Evolutionary conservation across 164 flowering plant species (phyloP), one percentile per base, ranked within the genome.

Genomic region (Vitis labrusca): DNA sequence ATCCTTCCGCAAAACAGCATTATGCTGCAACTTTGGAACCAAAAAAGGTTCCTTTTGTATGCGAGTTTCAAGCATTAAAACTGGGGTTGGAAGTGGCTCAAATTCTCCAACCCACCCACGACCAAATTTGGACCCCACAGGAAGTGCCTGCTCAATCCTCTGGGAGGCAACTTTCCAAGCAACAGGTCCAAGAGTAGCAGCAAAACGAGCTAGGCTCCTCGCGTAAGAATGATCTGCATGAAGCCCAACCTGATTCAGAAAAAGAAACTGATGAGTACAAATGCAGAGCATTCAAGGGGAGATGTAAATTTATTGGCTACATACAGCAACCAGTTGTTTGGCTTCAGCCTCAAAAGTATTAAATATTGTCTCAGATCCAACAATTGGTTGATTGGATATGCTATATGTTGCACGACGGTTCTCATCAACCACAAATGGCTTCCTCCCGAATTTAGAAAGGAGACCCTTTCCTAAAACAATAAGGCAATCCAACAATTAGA

Each of bases 91-190:
- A 74, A 85, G 89, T 56, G 97, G 96, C 73, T 94, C 99, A 70
- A 89, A 92, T 71, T 94, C 99, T 50, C 94, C 99, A 44, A 94
- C 94, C 99, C 99, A 94, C 16, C 99, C 99, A 60, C 83, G 96
- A 16, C 99, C 98, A 78, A 83, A 91, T 76, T 88, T 90, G 67
- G 68, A 72, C 1, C 89, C 98, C 16, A 70, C 70, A 58, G 99
- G 94, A 51, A 95, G 70, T 37, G 86, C 90, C 76, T 86, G 86
- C 79, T 91, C 89, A 77, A 93, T 91, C 78, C 82, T 85, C 70
- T 78, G 77, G 10, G 99, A 89, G 29, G 98, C 96, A 75, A 88
- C 80, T 80, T 79, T 86, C 99, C 99, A 95, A 65, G 97, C 97
- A 76, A 81, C 80, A 65, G 98, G 85, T 48, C 98, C 98, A 68